These are phyloP conservation scores for Voacanga thouarsii DNA, from an alignment of 257 asterid genomes.

Conservation along the genomic window DNA sequence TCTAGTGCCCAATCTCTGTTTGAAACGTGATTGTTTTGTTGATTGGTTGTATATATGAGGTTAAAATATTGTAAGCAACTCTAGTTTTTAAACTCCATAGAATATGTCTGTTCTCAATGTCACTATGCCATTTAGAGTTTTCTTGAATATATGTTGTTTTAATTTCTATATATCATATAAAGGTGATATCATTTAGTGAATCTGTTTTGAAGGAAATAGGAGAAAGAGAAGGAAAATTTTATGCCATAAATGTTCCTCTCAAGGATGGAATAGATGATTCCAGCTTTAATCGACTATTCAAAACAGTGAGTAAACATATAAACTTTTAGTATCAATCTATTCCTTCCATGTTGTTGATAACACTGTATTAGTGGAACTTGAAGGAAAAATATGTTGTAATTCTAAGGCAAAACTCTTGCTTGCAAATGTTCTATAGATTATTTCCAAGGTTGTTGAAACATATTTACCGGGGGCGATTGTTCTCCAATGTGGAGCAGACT, in stretches of 20 bases:
- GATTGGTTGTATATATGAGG: background rate
- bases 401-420: background rate
- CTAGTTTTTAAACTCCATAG: background rate
- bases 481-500: constrained; percentile 99
- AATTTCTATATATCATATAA: background rate
- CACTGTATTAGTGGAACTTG: background rate
- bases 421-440: constrained; percentile 51
- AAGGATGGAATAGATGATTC: constrained; percentile 94
- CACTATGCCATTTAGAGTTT: background rate
- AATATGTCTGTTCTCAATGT: background rate
- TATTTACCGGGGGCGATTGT: constrained; percentile 97
- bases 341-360: background rate
- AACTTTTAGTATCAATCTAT: background rate
- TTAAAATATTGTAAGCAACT: background rate
- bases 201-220: constrained; percentile 80
- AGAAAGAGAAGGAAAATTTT: constrained; percentile 89
- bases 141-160: background rate
- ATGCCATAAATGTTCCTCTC: constrained; percentile 96
- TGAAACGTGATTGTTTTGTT: background rate
- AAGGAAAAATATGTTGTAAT: background rate
- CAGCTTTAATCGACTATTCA: constrained; percentile 84
- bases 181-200: constrained; percentile 7
- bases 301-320: constrained; percentile 43
- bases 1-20: background rate
- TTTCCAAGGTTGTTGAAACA: constrained; percentile 83